Evolutionary conservation across 352 stramenopile species (phyloP).

Genomic region (Blastocystis sp.): DNA sequence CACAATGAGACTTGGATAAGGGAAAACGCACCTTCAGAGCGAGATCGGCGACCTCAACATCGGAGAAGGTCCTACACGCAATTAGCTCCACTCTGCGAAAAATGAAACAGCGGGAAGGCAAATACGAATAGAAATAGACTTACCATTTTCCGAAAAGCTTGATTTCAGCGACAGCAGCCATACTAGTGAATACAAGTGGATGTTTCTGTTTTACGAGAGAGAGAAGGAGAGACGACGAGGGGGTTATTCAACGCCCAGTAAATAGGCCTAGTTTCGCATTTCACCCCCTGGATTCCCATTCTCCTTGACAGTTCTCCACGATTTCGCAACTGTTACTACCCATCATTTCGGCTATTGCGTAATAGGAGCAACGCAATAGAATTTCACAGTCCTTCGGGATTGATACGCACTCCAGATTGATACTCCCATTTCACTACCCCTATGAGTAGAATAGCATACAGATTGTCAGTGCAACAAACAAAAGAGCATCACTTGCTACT

Average conservation of each 20-base stretch:
- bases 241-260: background rate
- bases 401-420: no score
- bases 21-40: conserved; percentile 80
- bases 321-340: background rate
- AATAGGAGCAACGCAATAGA: background rate
- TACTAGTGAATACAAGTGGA: conserved; percentile 56
- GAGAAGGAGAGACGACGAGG: background rate
- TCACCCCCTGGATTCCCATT: background rate
- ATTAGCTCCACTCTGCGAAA: conserved; percentile 33
- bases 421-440: no score
- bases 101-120: background rate
- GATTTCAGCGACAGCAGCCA: conserved; percentile 79
- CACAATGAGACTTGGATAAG: conserved; percentile 9
- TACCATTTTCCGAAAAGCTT: conserved; percentile 92
- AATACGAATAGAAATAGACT: conserved; percentile 66
- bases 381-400: no score
- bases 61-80: conserved; percentile 87
- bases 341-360: conserved; percentile 1
- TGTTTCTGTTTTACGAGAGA: conserved; percentile 44
- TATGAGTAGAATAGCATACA: no score
- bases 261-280: background rate
- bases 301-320: background rate
- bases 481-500: background rate
- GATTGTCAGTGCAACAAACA: background rate
- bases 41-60: conserved; percentile 96